A percentile compares a stretch with the other conserved stretches of the same genome.
Evolutionary conservation across 352 stramenopile species (phyloP).

Genomic region (Globisporangium emineosum): DNA sequence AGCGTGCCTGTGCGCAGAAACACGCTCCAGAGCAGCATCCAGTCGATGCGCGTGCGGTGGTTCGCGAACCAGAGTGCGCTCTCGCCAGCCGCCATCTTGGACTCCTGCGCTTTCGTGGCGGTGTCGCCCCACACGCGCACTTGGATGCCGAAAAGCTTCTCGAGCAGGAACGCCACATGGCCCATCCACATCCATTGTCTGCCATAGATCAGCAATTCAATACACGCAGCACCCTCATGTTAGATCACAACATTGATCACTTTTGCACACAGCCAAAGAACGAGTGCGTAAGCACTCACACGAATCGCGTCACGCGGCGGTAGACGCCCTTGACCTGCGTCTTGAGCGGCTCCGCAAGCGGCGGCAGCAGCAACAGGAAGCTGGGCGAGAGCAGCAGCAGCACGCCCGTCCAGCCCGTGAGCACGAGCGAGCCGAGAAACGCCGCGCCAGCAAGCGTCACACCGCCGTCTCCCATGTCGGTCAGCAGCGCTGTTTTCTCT

Average conservation of each 20-base stretch:
- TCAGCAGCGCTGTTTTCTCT: not conserved
- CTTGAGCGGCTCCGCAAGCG: slow-evolving; percentile 17
- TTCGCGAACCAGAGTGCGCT: slow-evolving; percentile 75
- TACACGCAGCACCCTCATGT: not conserved
- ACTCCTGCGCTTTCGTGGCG: slow-evolving; percentile 50
- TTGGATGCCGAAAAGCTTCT: slow-evolving; percentile 61
- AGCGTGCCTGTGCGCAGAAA: slow-evolving; percentile 49
- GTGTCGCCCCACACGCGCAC: slow-evolving; percentile 58
- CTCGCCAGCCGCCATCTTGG: slow-evolving; percentile 33
- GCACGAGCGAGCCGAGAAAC: slow-evolving; percentile 48
- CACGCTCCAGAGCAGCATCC: slow-evolving; percentile 81
- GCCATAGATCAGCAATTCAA: not conserved
- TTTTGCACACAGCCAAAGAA: not conserved
- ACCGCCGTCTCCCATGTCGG: slow-evolving; percentile 25
- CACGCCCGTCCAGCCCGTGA: slow-evolving; percentile 57
- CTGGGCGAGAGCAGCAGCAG: slow-evolving; percentile 54
- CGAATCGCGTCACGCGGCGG: slow-evolving; percentile 47
- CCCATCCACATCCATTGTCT: slow-evolving; percentile 84
- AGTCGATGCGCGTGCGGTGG: slow-evolving; percentile 82
- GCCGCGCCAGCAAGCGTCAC: slow-evolving; percentile 37
- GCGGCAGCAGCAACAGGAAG: slow-evolving; percentile 40
- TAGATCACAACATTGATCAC: not conserved
- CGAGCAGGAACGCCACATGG: slow-evolving; percentile 59
- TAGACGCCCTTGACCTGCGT: slow-evolving; percentile 35
- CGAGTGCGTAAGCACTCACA: slow-evolving; percentile 29